A percentile compares a stretch with the other conserved stretches of the same genome.
Evolutionary conservation across 371 early-diverging fungal species (phyloP).

Genomic region (Mortierella sp.): DNA sequence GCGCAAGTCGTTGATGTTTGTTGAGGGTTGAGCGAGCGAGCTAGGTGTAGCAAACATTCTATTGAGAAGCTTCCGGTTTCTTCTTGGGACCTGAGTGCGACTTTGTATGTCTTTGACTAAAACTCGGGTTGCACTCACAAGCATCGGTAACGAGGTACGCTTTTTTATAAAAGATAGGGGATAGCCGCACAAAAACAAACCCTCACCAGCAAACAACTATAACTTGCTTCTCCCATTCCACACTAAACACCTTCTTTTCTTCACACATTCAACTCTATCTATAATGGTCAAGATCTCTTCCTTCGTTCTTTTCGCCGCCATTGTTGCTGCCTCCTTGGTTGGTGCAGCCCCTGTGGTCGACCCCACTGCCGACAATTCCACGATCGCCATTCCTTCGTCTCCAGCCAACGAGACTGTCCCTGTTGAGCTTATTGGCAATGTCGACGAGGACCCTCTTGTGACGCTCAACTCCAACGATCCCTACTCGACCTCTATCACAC

Average conservation of each 20-base stretch:
- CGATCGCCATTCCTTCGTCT: neutral
- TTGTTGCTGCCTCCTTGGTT: neutral
- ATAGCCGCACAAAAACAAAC: neutral
- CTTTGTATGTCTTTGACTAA: neutral
- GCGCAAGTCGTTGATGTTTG: neutral
- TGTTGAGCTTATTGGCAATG: neutral
- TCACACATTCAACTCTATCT: neutral
- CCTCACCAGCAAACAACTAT: neutral
- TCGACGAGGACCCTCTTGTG: neutral
- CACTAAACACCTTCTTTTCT: neutral
- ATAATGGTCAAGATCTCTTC: conserved; percentile 10
- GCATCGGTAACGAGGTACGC: neutral
- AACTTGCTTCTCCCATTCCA: neutral
- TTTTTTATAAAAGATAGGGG: neutral
- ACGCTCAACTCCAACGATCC: neutral
- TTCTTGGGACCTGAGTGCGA: neutral
- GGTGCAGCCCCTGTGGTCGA: conserved; percentile 4
- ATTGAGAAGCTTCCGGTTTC: neutral
- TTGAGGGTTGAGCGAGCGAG: neutral
- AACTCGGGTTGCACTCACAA: neutral
- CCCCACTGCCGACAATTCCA: neutral
- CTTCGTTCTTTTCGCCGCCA: neutral
- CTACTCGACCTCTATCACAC: conserved; percentile 15
- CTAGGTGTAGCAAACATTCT: neutral
- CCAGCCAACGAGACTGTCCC: neutral